These are phyloP conservation scores for Echium plantagineum DNA, from an alignment of 257 asterid genomes.

Conservation along the genomic window DNA sequence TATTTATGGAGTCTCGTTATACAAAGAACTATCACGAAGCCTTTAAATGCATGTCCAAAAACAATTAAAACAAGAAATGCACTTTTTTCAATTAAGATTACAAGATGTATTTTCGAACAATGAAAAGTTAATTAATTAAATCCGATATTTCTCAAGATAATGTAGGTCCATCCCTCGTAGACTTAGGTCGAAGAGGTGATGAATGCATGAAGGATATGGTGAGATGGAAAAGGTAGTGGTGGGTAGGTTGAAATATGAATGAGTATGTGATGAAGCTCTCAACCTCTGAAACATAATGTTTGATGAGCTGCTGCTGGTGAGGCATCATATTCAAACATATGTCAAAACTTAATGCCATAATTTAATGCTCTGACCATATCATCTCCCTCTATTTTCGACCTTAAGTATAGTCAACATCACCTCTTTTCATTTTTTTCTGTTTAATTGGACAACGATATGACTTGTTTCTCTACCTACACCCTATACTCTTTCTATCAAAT, in stretches of 20 bases:
- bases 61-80: too few relatives aligned
- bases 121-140: too few relatives aligned
- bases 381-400: slow-evolving; percentile 7
- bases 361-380: slow-evolving; percentile 9
- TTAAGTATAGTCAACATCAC: slow-evolving; percentile 21
- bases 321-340: slow-evolving; percentile 23
- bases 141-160: too few relatives aligned
- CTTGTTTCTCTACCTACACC: background rate
- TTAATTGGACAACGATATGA: slow-evolving; percentile 7
- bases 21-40: too few relatives aligned
- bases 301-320: slow-evolving; percentile 35
- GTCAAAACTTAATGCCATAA: slow-evolving; percentile 8
- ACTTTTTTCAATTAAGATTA: too few relatives aligned
- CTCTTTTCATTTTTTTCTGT: slow-evolving; percentile 6
- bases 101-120: too few relatives aligned
- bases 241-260: slow-evolving; percentile 7
- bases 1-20: too few relatives aligned
- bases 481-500: background rate
- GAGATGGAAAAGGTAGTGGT: slow-evolving; percentile 13
- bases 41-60: too few relatives aligned
- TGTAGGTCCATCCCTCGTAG: too few relatives aligned
- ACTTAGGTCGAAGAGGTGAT: slow-evolving; percentile 5
- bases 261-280: background rate
- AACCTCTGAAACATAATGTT: slow-evolving; percentile 6
- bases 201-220: slow-evolving; percentile 4